Evolutionary conservation across 2,329 filamentous ascomycete genomes (phyloP).

Genomic region (Fusarium sp.): DNA sequence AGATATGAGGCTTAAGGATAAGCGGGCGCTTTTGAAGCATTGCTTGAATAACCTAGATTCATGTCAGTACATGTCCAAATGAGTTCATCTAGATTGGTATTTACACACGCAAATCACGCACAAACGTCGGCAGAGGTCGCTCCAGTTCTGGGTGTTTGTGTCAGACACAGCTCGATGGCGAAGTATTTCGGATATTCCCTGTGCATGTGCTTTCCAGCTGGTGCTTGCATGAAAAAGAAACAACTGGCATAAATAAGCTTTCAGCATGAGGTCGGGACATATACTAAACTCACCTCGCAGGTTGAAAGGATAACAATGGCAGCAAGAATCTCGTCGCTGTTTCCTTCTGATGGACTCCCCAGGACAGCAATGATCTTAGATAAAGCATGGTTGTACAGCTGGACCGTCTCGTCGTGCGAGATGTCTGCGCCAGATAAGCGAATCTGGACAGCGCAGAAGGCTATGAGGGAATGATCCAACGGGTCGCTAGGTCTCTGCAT

Average conservation of each 20-base stretch:
- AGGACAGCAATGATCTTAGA: slow-evolving; percentile 5
- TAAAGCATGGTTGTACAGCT: slow-evolving; percentile 6
- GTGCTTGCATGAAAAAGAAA: slow-evolving; percentile 11
- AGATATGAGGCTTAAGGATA: neutral
- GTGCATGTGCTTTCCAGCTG: slow-evolving; percentile 7
- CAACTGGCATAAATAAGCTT: neutral
- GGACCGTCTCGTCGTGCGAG: neutral
- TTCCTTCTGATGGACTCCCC: neutral
- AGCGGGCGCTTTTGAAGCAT: neutral
- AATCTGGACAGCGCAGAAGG: slow-evolving; percentile 14
- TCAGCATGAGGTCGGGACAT: fast-evolving
- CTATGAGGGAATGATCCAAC: slow-evolving; percentile 8
- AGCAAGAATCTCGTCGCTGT: slow-evolving; percentile 3
- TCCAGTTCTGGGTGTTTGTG: neutral
- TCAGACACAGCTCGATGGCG: neutral
- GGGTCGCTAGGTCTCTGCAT: neutral
- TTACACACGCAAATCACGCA: slow-evolving; percentile 16
- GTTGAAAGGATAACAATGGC: slow-evolving; percentile 17
- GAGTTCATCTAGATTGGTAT: fast-evolving
- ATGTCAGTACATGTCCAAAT: neutral
- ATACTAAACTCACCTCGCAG: neutral
- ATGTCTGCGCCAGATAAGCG: neutral
- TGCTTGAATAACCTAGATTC: slow-evolving; percentile 9
- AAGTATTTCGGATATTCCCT: slow-evolving; percentile 21
- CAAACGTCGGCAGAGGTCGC: slow-evolving; percentile 10